These are phyloP conservation scores for Peronospora belbahrii DNA, from an alignment of 352 stramenopile species.

Conservation along the genomic window DNA sequence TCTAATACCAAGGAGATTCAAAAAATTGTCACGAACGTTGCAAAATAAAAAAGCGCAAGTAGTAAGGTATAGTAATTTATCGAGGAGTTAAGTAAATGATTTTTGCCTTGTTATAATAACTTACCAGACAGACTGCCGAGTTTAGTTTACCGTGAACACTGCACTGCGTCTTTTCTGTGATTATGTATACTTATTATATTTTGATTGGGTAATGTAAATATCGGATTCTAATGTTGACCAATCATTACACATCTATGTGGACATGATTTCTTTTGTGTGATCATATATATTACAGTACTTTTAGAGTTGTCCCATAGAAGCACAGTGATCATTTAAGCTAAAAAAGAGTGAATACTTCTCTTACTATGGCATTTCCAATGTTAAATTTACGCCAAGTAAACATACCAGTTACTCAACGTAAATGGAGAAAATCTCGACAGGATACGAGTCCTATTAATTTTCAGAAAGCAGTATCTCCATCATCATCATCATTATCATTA, in stretches of 20 bases:
- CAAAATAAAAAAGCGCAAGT: too few species aligned
- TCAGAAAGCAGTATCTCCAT: conserved; percentile 1
- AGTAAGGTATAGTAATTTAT: too few species aligned
- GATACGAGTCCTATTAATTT: neutral
- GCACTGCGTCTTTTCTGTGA: too few species aligned
- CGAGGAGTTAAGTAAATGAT: too few species aligned
- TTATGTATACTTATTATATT: neutral
- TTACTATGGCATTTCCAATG: conserved; percentile 10
- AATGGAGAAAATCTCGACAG: conserved; percentile 6
- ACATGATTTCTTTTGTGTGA: conserved; percentile 7
- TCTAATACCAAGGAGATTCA: too few species aligned
- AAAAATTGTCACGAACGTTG: too few species aligned
- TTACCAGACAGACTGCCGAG: too few species aligned
- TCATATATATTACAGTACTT: conserved; percentile 14
- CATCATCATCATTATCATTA: too few species aligned
- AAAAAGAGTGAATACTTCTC: too few species aligned
- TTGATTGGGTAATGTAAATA: conserved; percentile 3
- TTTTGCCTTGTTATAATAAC: too few species aligned
- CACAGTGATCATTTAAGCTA: neutral
- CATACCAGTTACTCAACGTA: conserved; percentile 1
- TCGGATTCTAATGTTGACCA: conserved; percentile 1
- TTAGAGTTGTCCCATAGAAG: conserved; percentile 9
- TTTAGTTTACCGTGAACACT: too few species aligned
- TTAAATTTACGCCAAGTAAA: conserved; percentile 8
- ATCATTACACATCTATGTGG: conserved; percentile 7